These are phyloP conservation scores for Malassezia pachydermatis DNA, from an alignment of 1,284 basidiomycete species.

Conservation along the genomic window DNA sequence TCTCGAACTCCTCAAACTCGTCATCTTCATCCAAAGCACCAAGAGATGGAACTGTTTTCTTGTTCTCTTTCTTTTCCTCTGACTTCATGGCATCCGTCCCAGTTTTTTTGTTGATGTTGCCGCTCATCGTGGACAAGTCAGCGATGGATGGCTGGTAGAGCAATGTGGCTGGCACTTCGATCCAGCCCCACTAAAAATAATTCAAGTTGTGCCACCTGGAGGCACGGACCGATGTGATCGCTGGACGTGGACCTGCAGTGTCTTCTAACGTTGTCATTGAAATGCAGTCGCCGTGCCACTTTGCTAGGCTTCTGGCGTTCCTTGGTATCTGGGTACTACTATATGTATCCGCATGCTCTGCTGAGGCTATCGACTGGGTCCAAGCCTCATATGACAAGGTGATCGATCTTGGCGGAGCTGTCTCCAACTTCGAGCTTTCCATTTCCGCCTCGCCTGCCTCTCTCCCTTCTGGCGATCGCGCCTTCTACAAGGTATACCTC, in stretches of 20 bases:
- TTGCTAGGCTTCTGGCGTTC: neutral
- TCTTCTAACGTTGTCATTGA: too few relatives aligned
- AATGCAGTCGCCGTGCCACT: too few relatives aligned
- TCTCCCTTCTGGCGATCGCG: constrained; percentile 14
- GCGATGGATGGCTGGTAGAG: neutral
- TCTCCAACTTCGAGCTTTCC: constrained; percentile 17
- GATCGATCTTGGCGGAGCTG: constrained; percentile 32
- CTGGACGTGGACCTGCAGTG: too few relatives aligned
- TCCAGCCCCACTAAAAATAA: too few relatives aligned
- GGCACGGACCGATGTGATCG: too few relatives aligned
- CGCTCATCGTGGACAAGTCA: neutral
- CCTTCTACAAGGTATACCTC: constrained; percentile 25
- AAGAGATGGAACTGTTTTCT: constrained; percentile 25
- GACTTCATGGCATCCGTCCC: neutral
- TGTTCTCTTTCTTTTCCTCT: neutral
- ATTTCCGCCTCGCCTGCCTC: constrained; percentile 22
- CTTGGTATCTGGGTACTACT: neutral
- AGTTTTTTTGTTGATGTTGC: constrained; percentile 1
- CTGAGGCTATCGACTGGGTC: constrained; percentile 3
- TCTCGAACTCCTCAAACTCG: constrained; percentile 47
- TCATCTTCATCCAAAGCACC: constrained; percentile 47
- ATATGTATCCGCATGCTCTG: neutral
- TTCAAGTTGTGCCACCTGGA: neutral
- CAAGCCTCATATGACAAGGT: constrained; percentile 19
- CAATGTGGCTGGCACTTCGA: too few relatives aligned